phyloP scores from a whole-genome alignment of 179 eudicot species.

The Heliamphora pulchella region DNA sequence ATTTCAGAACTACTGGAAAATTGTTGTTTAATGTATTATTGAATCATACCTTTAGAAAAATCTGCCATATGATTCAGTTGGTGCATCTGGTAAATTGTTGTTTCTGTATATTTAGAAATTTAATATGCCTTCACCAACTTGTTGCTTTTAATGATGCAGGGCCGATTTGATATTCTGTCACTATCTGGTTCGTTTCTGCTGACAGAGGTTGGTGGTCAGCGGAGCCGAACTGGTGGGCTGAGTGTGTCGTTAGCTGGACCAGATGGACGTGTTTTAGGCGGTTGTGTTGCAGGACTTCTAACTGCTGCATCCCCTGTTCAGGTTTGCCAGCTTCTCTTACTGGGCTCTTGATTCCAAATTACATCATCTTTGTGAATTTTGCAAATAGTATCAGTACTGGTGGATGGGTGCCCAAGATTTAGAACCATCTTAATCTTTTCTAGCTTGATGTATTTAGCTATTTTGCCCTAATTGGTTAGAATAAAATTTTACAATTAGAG shows the following conservation, averaged over 20 bases:
- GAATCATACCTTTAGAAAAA: too few relatives aligned
- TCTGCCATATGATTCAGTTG: neutral
- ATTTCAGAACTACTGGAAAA: neutral
- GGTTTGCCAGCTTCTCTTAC: conserved; percentile 31
- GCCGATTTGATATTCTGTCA: conserved; percentile 70
- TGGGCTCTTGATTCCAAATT: neutral
- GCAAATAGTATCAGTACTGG: neutral
- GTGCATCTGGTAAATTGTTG: neutral
- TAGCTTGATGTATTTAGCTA: neutral
- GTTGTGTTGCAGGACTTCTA: conserved; percentile 70
- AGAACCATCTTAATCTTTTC: neutral
- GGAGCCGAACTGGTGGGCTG: conserved; percentile 60
- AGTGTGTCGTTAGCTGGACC: conserved; percentile 74
- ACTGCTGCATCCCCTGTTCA: conserved; percentile 73
- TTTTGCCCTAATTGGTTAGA: neutral
- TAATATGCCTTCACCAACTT: neutral
- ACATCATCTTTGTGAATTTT: neutral
- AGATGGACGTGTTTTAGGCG: conserved; percentile 79
- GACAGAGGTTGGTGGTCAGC: conserved; percentile 52
- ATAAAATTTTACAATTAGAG: neutral
- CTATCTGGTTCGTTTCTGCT: conserved; percentile 73
- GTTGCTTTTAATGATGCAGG: conserved; percentile 38
- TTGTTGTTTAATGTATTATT: too few relatives aligned
- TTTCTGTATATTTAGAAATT: neutral
- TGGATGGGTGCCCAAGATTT: neutral